Percentiles rank a stretch among this genome's conserved stretches.
Evolutionary conservation across 495 filamentous ascomycete species (phyloP).

Genomic region (Aspergillus biplanus): DNA sequence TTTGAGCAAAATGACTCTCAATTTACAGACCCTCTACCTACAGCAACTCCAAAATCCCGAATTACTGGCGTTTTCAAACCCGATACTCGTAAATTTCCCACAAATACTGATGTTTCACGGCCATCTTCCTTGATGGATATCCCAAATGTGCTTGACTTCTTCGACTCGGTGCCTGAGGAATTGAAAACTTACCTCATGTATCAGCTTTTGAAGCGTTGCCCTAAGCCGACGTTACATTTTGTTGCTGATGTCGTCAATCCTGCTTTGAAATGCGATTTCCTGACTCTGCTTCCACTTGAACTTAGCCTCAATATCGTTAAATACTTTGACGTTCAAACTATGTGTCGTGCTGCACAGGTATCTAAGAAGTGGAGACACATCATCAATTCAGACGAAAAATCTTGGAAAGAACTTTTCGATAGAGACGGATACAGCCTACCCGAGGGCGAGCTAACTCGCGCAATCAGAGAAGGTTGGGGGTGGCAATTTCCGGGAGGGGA

Average conservation of each 20-base stretch:
- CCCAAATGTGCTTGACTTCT: conserved; percentile 81
- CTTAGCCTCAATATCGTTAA: conserved; percentile 85
- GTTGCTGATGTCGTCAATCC: conserved; percentile 94
- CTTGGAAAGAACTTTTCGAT: conserved; percentile 94
- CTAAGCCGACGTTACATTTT: conserved; percentile 86
- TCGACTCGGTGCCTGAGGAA: conserved; percentile 85
- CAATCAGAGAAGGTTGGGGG: conserved; percentile 96
- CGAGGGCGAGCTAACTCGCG: conserved; percentile 80
- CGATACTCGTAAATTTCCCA: conserved; percentile 9
- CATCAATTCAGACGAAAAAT: conserved; percentile 88
- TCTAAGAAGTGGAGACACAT: conserved; percentile 92
- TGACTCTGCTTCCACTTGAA: conserved; percentile 81
- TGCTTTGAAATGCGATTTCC: conserved; percentile 92
- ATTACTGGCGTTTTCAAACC: conserved; percentile 14
- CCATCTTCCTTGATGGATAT: conserved; percentile 69
- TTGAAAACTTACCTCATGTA: conserved; percentile 96
- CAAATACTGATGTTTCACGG: conserved; percentile 22
- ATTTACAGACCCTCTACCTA: conserved; percentile 27
- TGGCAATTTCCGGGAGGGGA: conserved; percentile 86
- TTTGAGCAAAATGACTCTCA: conserved; percentile 42
- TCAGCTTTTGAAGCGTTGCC: conserved; percentile 85
- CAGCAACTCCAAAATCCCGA: conserved; percentile 22
- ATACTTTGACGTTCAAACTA: conserved; percentile 82
- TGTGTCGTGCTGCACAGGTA: conserved; percentile 91
- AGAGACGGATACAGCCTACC: conserved; percentile 77